phyloP scores from a whole-genome alignment of 345 rosid genomes.

The Raphanus raphanistrum region DNA sequence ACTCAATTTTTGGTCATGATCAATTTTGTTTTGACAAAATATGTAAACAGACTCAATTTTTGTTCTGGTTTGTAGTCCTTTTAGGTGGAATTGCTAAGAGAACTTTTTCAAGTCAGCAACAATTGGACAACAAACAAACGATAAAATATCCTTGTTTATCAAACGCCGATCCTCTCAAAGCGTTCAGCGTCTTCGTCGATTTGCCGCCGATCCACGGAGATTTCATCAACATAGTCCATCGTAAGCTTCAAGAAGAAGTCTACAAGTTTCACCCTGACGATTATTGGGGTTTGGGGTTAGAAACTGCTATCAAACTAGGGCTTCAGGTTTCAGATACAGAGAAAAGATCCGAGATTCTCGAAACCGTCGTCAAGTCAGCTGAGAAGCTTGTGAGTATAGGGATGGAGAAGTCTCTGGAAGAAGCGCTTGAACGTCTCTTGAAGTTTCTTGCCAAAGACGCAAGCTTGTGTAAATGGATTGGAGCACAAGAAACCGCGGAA shows the following conservation, averaged over 20 bases:
- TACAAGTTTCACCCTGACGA: background rate
- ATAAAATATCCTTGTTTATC: too few species aligned
- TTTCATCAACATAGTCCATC: background rate
- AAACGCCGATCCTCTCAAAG: too few species aligned
- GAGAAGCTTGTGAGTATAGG: background rate
- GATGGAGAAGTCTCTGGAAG: background rate
- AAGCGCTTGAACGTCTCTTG: background rate
- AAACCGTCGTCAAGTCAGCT: background rate
- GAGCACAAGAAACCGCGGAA: too few species aligned
- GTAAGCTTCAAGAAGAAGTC: background rate
- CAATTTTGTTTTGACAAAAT: too few species aligned
- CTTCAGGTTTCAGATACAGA: background rate
- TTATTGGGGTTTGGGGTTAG: constrained; percentile 9
- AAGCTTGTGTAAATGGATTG: too few species aligned
- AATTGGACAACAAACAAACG: too few species aligned
- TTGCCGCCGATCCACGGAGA: background rate
- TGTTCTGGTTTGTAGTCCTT: too few species aligned
- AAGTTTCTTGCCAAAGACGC: background rate
- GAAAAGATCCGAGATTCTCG: background rate
- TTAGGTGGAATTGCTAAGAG: too few species aligned
- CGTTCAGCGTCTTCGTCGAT: too few species aligned
- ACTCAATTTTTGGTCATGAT: too few species aligned
- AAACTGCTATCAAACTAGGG: constrained; percentile 14
- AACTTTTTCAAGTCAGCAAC: too few species aligned
- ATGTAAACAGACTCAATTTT: too few species aligned